Evolutionary conservation across 2,329 filamentous ascomycete genomes (phyloP).

Genomic region (Sporothrix sp.): DNA sequence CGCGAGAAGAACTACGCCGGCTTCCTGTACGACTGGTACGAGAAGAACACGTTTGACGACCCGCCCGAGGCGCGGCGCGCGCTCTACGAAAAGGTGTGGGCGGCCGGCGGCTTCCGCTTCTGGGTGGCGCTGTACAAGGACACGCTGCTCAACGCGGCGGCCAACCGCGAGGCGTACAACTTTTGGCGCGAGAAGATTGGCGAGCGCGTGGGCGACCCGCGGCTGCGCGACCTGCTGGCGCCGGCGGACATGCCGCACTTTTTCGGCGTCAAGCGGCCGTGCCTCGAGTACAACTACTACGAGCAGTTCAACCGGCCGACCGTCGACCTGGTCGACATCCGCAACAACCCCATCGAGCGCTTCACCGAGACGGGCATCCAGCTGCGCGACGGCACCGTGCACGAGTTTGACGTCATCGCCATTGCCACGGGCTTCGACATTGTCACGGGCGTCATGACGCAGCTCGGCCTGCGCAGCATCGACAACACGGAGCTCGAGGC

Average conservation of each 20-base stretch:
- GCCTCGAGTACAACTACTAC: constrained; percentile 36
- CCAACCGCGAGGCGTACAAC: constrained; percentile 43
- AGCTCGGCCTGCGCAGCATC: constrained; percentile 35
- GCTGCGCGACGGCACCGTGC: constrained; percentile 31
- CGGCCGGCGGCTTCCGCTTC: constrained; percentile 43
- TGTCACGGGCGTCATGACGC: constrained; percentile 29
- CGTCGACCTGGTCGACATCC: constrained; percentile 35
- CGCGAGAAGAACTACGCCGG: constrained; percentile 47
- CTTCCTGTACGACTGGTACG: constrained; percentile 46
- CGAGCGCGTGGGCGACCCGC: constrained; percentile 39
- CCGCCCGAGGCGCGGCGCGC: constrained; percentile 38
- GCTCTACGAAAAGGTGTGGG: constrained; percentile 40
- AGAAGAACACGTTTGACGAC: constrained; percentile 48
- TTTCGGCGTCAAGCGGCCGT: constrained; percentile 44
- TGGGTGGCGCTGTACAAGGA: constrained; percentile 48
- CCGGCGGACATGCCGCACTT: constrained; percentile 42
- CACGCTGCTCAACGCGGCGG: constrained; percentile 32
- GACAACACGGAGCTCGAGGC: constrained; percentile 29
- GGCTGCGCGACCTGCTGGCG: constrained; percentile 40
- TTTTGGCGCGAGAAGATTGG: constrained; percentile 47
- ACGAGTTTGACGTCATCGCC: constrained; percentile 36
- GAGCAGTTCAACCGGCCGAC: constrained; percentile 36
- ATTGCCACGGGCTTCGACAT: constrained; percentile 38
- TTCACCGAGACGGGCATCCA: constrained; percentile 34
- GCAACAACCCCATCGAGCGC: constrained; percentile 30